These are phyloP conservation scores for Odontarrhena argentea DNA, from an alignment of 345 rosid species.

Conservation along the genomic window DNA sequence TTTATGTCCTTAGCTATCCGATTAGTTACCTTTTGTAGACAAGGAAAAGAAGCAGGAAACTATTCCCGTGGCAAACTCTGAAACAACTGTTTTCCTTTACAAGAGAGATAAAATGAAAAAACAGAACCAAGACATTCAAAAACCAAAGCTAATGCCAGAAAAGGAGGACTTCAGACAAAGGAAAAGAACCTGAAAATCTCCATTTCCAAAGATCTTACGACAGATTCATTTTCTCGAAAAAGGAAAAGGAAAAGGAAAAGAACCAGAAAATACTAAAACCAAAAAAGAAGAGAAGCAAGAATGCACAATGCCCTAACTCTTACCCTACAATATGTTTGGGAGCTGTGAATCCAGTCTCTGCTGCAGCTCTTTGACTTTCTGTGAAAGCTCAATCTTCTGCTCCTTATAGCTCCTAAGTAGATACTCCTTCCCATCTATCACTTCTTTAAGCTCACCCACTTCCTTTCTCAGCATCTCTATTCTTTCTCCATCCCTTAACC, in stretches of 20 bases:
- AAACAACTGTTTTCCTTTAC: constrained; percentile 28
- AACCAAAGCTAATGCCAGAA: constrained; percentile 29
- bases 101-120: constrained; percentile 12
- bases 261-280: background rate
- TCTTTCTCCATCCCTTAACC: constrained; percentile 53
- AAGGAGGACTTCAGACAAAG: constrained; percentile 28
- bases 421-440: constrained; percentile 88
- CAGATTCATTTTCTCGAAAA: constrained; percentile 20
- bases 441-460: constrained; percentile 84
- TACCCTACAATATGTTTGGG: constrained; percentile 81
- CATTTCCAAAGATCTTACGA: constrained; percentile 22
- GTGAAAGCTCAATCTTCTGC: constrained; percentile 81
- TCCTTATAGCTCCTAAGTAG: constrained; percentile 81
- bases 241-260: background rate
- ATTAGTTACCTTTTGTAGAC: constrained; percentile 14
- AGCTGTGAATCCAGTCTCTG: constrained; percentile 89
- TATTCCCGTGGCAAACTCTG: constrained; percentile 3
- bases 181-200: constrained; percentile 22
- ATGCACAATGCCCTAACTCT: constrained; percentile 53
- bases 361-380: constrained; percentile 84
- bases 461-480: constrained; percentile 81
- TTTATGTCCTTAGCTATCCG: background rate
- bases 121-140: constrained; percentile 28
- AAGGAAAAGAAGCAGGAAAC: background rate
- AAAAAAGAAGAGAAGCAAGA: constrained; percentile 37